Evolutionary conservation across 1,284 basidiomycete species (phyloP).

Genomic region (Austroboletus olivaceoglutinosus): DNA sequence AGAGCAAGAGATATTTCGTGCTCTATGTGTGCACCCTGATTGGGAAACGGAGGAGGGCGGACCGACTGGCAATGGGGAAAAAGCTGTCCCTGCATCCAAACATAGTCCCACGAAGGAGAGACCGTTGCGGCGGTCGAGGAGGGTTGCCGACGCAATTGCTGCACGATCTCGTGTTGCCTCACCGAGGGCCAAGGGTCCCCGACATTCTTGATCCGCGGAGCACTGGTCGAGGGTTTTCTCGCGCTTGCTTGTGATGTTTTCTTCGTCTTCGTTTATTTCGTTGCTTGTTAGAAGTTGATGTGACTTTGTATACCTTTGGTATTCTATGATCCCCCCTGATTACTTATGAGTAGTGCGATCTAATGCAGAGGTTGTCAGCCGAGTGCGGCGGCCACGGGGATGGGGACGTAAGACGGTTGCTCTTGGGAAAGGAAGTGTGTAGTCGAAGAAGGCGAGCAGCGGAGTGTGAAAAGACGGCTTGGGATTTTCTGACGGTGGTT

Average conservation of each 20-base stretch:
- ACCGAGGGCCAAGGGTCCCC: conserved; percentile 27
- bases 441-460: conserved; percentile 23
- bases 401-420: too few relatives aligned
- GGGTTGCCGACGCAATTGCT: conserved; percentile 59
- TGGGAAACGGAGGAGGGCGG: conserved; percentile 45
- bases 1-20: conserved; percentile 67
- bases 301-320: conserved; percentile 25
- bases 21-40: conserved; percentile 57
- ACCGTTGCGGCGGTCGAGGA: conserved; percentile 59
- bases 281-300: conserved; percentile 29
- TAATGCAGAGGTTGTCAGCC: not conserved
- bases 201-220: conserved; percentile 25
- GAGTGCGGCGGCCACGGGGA: not conserved
- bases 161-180: conserved; percentile 40
- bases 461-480: conserved; percentile 42
- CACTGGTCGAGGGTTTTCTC: not conserved
- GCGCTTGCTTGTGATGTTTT: conserved; percentile 1
- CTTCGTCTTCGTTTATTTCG: conserved; percentile 17
- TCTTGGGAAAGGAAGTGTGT: not conserved
- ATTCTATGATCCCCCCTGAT: conserved; percentile 31
- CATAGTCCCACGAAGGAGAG: conserved; percentile 9
- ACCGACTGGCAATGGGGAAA: conserved; percentile 1
- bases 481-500: conserved; percentile 29
- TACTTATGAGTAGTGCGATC: not conserved
- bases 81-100: conserved; percentile 1